A percentile compares a stretch with the other conserved stretches of the same genome.
Evolutionary conservation across 768 basidiomycete species (phyloP).

Genomic region (Jaapia argillacea): DNA sequence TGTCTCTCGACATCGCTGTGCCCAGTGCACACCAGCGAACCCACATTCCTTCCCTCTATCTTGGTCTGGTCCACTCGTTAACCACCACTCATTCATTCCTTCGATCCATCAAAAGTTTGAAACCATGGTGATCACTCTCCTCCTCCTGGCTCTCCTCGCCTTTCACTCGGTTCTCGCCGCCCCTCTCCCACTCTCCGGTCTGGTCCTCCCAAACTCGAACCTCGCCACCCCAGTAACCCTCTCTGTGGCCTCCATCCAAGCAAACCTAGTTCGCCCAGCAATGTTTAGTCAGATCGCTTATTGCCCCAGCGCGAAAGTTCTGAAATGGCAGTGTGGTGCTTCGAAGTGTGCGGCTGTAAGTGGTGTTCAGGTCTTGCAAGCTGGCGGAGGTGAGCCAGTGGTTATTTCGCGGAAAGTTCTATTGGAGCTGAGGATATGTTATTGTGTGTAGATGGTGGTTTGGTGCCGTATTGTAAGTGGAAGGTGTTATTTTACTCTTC

Average conservation of each 20-base stretch:
- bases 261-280: slow-evolving; percentile 19
- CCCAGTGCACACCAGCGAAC: too few relatives aligned
- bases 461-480: slow-evolving; percentile 20
- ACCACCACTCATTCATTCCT: too few relatives aligned
- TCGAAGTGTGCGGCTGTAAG: slow-evolving; percentile 22
- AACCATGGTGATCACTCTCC: too few relatives aligned
- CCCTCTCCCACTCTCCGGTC: too few relatives aligned
- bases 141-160: too few relatives aligned
- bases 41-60: too few relatives aligned
- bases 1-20: too few relatives aligned
- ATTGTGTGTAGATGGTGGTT: slow-evolving; percentile 16
- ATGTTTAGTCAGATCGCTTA: slow-evolving; percentile 27
- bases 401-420: not conserved
- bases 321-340: slow-evolving; percentile 23
- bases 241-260: not conserved
- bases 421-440: not conserved
- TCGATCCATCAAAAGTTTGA: too few relatives aligned
- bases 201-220: too few relatives aligned
- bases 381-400: slow-evolving; percentile 25
- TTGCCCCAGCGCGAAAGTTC: slow-evolving; percentile 22
- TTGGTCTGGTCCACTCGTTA: too few relatives aligned
- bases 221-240: too few relatives aligned
- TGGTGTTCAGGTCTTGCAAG: slow-evolving; percentile 16
- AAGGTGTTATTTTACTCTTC: not conserved
- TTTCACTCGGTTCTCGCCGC: too few relatives aligned